Evolutionary conservation across 345 rosid species (phyloP).

Genomic region (Eucalyptus shirleyi): DNA sequence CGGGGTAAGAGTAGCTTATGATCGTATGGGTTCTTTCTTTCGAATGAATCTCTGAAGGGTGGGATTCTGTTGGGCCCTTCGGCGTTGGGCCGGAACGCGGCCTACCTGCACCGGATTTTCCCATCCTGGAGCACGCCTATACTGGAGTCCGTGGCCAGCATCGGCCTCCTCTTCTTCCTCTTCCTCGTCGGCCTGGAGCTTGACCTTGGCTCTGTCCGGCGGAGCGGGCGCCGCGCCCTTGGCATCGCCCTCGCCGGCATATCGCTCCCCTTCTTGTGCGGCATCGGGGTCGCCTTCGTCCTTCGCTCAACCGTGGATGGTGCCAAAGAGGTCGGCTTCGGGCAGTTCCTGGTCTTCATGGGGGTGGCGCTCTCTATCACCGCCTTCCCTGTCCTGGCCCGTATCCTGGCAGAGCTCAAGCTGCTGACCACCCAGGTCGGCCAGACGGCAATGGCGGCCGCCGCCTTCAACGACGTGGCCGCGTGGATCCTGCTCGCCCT

Average conservation of each 20-base stretch:
- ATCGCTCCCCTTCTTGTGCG: constrained; percentile 40
- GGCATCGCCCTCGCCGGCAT: constrained; percentile 44
- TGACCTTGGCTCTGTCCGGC: constrained; percentile 24
- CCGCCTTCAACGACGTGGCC: constrained; percentile 81
- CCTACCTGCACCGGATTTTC: constrained; percentile 23
- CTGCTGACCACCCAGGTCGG: constrained; percentile 62
- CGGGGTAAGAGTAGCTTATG: background rate
- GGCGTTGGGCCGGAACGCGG: constrained; percentile 35
- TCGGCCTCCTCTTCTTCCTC: constrained; percentile 53
- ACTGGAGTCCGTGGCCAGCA: constrained; percentile 41
- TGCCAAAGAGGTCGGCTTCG: constrained; percentile 40
- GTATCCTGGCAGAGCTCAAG: constrained; percentile 85
- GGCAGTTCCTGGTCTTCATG: constrained; percentile 64
- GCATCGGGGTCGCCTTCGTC: constrained; percentile 31
- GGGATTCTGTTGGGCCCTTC: constrained; percentile 50
- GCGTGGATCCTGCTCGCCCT: constrained; percentile 81
- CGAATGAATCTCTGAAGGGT: background rate
- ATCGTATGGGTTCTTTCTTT: background rate
- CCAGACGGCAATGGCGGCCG: constrained; percentile 83
- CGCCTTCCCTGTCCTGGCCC: constrained; percentile 87
- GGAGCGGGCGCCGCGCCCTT: constrained; percentile 23
- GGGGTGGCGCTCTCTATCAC: constrained; percentile 95
- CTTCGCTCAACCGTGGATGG: constrained; percentile 35
- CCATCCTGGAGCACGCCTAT: constrained; percentile 38
- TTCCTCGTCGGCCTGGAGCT: constrained; percentile 62